These are phyloP conservation scores for Gossypium trilobum DNA, from an alignment of 441 rosid species.

Conservation along the genomic window DNA sequence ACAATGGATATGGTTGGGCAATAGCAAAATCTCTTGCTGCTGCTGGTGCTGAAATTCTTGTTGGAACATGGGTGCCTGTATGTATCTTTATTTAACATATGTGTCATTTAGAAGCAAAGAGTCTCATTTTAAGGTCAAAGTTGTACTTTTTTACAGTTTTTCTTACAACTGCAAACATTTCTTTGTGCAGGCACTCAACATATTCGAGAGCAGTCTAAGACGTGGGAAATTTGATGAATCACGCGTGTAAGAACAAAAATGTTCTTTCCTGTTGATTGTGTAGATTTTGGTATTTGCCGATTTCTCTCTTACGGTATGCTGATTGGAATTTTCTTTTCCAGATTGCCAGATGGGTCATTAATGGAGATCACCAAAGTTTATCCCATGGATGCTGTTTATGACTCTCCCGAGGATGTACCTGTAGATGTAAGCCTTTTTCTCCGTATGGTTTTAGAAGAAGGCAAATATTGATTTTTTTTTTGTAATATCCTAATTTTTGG, in stretches of 20 bases:
- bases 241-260: slow-evolving; percentile 22
- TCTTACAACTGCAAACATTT: background rate
- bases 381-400: slow-evolving; percentile 36
- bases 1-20: slow-evolving; percentile 98
- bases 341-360: slow-evolving; percentile 34
- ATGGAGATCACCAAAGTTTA: slow-evolving; percentile 36
- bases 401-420: slow-evolving; percentile 30
- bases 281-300: background rate
- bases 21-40: slow-evolving; percentile 96
- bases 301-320: background rate
- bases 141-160: background rate
- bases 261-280: background rate
- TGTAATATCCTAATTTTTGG: background rate
- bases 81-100: slow-evolving; percentile 18
- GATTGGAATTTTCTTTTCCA: slow-evolving; percentile 7
- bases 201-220: slow-evolving; percentile 52
- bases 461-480: background rate
- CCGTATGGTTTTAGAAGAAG: background rate
- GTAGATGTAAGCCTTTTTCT: slow-evolving; percentile 24
- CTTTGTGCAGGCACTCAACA: slow-evolving; percentile 11
- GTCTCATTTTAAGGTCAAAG: slow-evolving; percentile 2
- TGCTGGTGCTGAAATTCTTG: slow-evolving; percentile 91
- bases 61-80: slow-evolving; percentile 99
- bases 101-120: background rate
- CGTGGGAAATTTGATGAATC: slow-evolving; percentile 65